A percentile compares a stretch with the other conserved stretches of the same genome.
phyloP scores from a whole-genome alignment of 345 rosid species.

The Citrus maxima region DNA sequence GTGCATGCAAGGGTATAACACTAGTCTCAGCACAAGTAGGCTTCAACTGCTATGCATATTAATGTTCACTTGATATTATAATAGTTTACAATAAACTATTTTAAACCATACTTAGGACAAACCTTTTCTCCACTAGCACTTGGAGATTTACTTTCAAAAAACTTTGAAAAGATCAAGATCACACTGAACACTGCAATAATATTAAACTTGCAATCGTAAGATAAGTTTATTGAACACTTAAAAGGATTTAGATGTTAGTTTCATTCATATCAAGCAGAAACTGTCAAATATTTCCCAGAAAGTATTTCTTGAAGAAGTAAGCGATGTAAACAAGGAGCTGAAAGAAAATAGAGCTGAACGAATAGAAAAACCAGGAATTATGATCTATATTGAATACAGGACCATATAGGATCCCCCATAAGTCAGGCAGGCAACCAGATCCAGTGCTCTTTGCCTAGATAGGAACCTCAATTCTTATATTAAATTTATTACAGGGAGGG shows the following conservation, averaged over 20 bases:
- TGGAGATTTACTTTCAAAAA: background rate
- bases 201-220: background rate
- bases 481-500: background rate
- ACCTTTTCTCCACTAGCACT: background rate
- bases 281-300: background rate
- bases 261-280: background rate
- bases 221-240: background rate
- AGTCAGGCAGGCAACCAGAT: background rate
- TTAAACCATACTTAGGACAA: background rate
- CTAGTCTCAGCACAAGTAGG: background rate
- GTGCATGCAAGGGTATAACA: background rate
- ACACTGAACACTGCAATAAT: background rate
- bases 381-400: background rate
- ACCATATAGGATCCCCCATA: background rate
- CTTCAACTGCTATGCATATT: background rate
- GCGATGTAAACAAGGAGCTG: background rate
- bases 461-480: background rate
- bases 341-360: background rate
- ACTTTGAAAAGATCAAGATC: background rate
- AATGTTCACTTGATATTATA: background rate
- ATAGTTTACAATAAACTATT: background rate
- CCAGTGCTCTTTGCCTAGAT: background rate
- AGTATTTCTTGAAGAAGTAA: background rate
- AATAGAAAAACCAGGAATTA: background rate
- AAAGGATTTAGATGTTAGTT: background rate